These are phyloP conservation scores for Cyclostephanos tholiformis DNA, from an alignment of 108 stramenopile species.

Conservation along the genomic window DNA sequence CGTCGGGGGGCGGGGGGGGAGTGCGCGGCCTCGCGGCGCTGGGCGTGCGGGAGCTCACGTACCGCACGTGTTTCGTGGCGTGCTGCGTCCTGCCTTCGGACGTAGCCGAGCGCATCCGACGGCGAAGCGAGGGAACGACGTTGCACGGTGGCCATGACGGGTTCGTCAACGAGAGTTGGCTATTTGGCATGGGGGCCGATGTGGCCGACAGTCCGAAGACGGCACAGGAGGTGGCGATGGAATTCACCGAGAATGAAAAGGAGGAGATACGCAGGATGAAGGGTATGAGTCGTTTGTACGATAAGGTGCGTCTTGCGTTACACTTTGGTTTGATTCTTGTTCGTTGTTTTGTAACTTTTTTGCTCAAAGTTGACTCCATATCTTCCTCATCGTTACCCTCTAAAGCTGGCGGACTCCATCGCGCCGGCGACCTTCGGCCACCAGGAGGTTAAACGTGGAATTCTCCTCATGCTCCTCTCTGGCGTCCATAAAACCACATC, in stretches of 20 bases:
- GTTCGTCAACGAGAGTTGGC: constrained; percentile 25
- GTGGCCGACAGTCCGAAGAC: constrained; percentile 63
- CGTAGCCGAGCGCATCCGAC: constrained; percentile 39
- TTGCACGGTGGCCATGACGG: constrained; percentile 5
- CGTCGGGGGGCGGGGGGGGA: constrained; percentile 81
- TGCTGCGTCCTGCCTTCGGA: constrained; percentile 79
- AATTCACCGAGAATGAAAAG: constrained; percentile 86
- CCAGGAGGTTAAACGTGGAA: constrained; percentile 94
- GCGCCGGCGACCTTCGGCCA: constrained; percentile 97
- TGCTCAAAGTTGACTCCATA: not conserved
- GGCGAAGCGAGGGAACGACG: constrained; percentile 27
- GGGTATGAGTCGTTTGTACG: constrained; percentile 65
- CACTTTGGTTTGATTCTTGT: not conserved
- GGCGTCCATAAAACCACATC: constrained; percentile 97
- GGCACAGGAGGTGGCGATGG: constrained; percentile 80
- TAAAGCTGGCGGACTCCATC: constrained; percentile 83
- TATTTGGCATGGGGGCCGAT: constrained; percentile 38
- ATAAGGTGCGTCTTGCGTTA: constrained; percentile 40
- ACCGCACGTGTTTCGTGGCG: constrained; percentile 94
- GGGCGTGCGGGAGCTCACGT: constrained; percentile 97
- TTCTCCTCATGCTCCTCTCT: constrained; percentile 94
- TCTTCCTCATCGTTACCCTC: not conserved
- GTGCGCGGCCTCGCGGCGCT: constrained; percentile 88
- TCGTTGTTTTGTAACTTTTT: not conserved
- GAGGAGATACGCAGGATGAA: constrained; percentile 87